Base-by-base conservation (phyloP, 495 filamentous ascomycete species). In the Corynascus novoguineensis region DNA sequence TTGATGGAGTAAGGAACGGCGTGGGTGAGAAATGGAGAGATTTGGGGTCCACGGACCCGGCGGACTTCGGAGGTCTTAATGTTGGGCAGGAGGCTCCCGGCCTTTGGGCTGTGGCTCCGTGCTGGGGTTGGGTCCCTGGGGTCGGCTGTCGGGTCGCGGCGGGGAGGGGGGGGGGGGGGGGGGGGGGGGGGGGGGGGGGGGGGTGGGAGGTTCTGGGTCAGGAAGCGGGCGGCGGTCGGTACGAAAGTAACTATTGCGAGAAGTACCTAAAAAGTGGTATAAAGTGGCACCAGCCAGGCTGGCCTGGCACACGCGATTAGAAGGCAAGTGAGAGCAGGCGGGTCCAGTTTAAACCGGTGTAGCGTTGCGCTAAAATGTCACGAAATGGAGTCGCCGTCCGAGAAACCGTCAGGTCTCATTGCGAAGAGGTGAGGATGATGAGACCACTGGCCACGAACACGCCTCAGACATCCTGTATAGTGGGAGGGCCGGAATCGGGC, bases 91-190 rank as follows among this genome's bases (percentile, higher is more conserved):
- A 48, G 48, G 29, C 38, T 47, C 45, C 19, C 52, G 52, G 37
- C n/a, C 37, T 37, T 25, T 56, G 52, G 37, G 37, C 37, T 37
- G 38, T 55, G 58, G 46, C 38, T 55, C 42, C 34, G 34, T 15
- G 35, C 45, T 27, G 46, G 54, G 47, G 21, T 35, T 47, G 59
- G n/a, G 48, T 31, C 48, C 27, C 37, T 17, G 40, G 40, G 53
- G 42, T 24, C 32, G 53, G 59, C 53, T 57, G 53, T 57, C 59
- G 49, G 59, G 59, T 57, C 59, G 54, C 25, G 59, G 59, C 59
- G 53, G 59, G 59, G 38, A 29, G 53, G n/a, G n/a, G n/a, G n/a
- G n/a, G n/a, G n/a, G n/a, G n/a, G n/a, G n/a, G n/a, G n/a, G n/a
- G n/a, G n/a, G n/a, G n/a, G n/a, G n/a, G n/a, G n/a, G n/a, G n/a